Conservation (phyloP, 257 asterid species). For the Apocynum venetum region DNA sequence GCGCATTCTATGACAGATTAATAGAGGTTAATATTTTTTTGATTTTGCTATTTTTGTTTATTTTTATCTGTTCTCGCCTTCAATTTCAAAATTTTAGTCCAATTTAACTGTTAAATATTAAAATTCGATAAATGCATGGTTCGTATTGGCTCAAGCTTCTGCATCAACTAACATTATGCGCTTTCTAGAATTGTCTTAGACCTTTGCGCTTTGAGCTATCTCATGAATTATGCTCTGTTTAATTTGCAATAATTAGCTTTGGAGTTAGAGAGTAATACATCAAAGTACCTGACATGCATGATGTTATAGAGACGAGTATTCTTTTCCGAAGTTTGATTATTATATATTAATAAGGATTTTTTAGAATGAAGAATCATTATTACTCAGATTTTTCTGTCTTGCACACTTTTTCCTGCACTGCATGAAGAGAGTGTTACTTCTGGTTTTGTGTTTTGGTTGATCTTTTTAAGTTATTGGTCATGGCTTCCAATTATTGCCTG, state of each 20-base stretch:
- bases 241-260: background rate
- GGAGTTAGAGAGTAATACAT: background rate
- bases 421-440: background rate
- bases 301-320: background rate
- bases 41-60: background rate
- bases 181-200: background rate
- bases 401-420: background rate
- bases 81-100: background rate
- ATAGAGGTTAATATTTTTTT: constrained; percentile 55
- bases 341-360: too few species aligned
- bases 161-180: background rate
- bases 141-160: background rate
- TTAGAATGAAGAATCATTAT: background rate
- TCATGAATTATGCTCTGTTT: background rate
- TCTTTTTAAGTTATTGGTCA: background rate
- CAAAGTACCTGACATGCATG: background rate
- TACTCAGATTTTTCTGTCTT: background rate
- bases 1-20: constrained; percentile 89
- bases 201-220: background rate
- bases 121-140: background rate
- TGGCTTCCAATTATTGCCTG: background rate
- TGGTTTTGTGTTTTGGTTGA: background rate
- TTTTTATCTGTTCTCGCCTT: background rate
- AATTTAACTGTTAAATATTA: background rate
- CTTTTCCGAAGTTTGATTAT: background rate